These are phyloP conservation scores for Sequoia sempervirens DNA, from an alignment of 75 land plant genomes.

Conservation along the genomic window DNA sequence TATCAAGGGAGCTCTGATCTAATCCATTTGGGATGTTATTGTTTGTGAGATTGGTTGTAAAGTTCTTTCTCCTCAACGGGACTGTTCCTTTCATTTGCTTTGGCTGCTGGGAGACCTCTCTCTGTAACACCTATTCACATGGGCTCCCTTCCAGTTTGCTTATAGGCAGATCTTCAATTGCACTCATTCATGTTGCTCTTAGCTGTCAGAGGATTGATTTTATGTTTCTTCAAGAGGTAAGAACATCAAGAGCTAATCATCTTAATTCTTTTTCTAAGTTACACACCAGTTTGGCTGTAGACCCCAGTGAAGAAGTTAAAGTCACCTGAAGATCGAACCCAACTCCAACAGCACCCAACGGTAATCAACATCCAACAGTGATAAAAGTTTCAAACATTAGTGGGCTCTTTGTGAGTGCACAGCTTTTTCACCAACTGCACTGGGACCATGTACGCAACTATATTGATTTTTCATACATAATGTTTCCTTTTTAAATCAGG, in stretches of 20 bases:
- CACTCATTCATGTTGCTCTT: background rate
- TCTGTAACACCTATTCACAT: background rate
- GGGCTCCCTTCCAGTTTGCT: background rate
- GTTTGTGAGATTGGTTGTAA: background rate
- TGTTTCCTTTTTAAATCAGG: background rate
- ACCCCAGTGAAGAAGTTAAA: too few relatives aligned
- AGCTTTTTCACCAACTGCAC: background rate
- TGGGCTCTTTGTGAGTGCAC: too few relatives aligned
- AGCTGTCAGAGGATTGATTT: background rate
- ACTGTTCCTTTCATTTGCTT: background rate
- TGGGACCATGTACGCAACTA: background rate
- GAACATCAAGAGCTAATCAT: background rate
- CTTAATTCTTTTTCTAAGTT: background rate
- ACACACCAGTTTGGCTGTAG: background rate
- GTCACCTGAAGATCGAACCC: too few relatives aligned
- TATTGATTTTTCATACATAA: background rate
- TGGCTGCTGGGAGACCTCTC: background rate
- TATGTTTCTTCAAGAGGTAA: background rate
- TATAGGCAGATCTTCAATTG: background rate
- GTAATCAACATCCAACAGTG: too few relatives aligned
- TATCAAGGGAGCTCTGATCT: conserved; percentile 26
- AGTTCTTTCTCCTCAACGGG: background rate
- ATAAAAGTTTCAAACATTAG: too few relatives aligned
- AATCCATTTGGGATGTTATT: background rate
- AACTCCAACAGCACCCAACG: too few relatives aligned